These are phyloP conservation scores for Cinnamomum chago DNA, from an alignment of 164 flowering plant genomes.

Conservation along the genomic window DNA sequence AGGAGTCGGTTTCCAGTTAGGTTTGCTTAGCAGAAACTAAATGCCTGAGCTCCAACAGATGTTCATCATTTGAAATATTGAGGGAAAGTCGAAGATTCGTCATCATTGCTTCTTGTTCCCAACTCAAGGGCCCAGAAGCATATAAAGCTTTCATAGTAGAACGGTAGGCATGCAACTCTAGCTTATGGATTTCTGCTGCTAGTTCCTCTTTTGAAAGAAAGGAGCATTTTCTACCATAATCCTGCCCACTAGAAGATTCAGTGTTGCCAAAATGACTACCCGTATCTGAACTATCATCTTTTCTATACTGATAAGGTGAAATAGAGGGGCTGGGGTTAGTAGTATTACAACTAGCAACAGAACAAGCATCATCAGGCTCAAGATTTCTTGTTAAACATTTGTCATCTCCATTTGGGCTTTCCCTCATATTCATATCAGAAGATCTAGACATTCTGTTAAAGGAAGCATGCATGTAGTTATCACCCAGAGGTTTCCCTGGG, in stretches of 20 bases:
- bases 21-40: slow-evolving; percentile 52
- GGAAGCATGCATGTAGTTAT: slow-evolving; percentile 46
- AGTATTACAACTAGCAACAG: slow-evolving; percentile 85
- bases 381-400: slow-evolving; percentile 33
- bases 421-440: slow-evolving; percentile 36
- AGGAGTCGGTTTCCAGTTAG: slow-evolving; percentile 14
- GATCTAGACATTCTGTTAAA: slow-evolving; percentile 31
- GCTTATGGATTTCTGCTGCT: slow-evolving; percentile 54
- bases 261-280: slow-evolving; percentile 54
- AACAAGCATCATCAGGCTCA: slow-evolving; percentile 47
- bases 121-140: slow-evolving; percentile 90
- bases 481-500: slow-evolving; percentile 41
- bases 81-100: slow-evolving; percentile 83
- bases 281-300: slow-evolving; percentile 29
- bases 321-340: slow-evolving; percentile 26
- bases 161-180: slow-evolving; percentile 89
- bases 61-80: slow-evolving; percentile 89
- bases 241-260: slow-evolving; percentile 46
- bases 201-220: slow-evolving; percentile 39
- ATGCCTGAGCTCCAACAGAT: slow-evolving; percentile 72
- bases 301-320: slow-evolving; percentile 18
- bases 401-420: slow-evolving; percentile 28
- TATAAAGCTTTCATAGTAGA: slow-evolving; percentile 75
- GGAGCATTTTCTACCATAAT: slow-evolving; percentile 29
- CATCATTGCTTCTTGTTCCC: slow-evolving; percentile 83